Evolutionary conservation across 179 eudicot genomes (phyloP), one percentile per base, ranked within the genome.

Genomic region (Carnegiea gigantea): DNA sequence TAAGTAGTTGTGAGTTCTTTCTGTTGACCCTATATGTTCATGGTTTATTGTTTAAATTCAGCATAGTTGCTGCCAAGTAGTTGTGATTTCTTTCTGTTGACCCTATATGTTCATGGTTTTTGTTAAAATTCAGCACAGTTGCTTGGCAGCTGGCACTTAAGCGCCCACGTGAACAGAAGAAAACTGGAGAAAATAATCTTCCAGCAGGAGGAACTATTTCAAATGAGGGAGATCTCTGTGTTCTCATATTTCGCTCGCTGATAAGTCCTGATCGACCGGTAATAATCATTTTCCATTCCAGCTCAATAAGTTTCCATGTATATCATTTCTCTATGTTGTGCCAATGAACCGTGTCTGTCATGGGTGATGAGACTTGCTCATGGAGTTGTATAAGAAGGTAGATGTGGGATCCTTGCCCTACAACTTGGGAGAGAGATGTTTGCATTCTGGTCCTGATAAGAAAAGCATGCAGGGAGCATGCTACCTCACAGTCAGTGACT

Each of bases 91-190:
- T 15, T 62, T 26, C 11, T 51, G 77, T 36, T 79, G 59, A 49
- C 59, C 11, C 60, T 24, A n/a, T 75, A 60, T 57, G 13, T 36
- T 78, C 20, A 20, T 75, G 48, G 23, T 24, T 68, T 24, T 62
- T 79, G 78, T 36, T 15, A 30, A 73, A 30, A 78, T 88, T 44
- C 93, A 97, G 99, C 85, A 88, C 97, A 82, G 97, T 92, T 88
- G 98, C 98, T 71, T 95, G 99, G 99, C 98, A 97, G 86, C 82
- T 97, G 54, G 85, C 93, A 44, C 92, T 97, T 78, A 90, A 84
- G 81, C 89, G 80, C 64, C 98, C 96, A 70, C 77, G 65, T 59
- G 79, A 78, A 74, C 87, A 84, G 54, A 87, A 84, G 77, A 84
- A 86, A 85, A 70, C 57, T 79, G 86, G 51, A 83, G 85, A 77